Percentiles rank a stretch among this genome's conserved stretches.
These are phyloP conservation scores for Fagus crenata DNA, from an alignment of 306 rosid species.

Conservation along the genomic window DNA sequence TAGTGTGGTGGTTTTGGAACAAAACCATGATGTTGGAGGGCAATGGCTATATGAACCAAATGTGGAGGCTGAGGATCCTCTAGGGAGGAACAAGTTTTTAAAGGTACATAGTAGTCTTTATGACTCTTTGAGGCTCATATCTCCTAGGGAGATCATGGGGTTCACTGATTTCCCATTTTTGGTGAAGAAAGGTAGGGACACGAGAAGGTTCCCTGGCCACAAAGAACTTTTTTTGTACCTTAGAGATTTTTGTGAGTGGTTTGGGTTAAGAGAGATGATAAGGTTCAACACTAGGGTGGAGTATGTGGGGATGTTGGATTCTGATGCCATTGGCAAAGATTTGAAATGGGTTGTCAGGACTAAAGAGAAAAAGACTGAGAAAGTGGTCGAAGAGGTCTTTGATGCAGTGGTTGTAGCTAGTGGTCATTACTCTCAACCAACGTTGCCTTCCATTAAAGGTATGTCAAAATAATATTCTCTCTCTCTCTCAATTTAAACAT, in stretches of 20 bases:
- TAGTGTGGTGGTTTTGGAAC: constrained; percentile 61
- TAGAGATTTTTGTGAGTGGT: constrained; percentile 65
- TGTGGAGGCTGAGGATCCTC: constrained; percentile 62
- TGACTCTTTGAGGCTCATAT: constrained; percentile 58
- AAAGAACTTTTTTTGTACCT: constrained; percentile 62
- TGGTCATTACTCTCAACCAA: constrained; percentile 88
- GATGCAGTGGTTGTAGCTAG: constrained; percentile 91
- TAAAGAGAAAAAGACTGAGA: constrained; percentile 42
- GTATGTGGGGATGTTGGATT: constrained; percentile 64
- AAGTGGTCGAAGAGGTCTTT: constrained; percentile 60
- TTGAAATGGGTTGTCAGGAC: constrained; percentile 77
- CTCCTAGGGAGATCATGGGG: constrained; percentile 92
- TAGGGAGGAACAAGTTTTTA: constrained; percentile 52
- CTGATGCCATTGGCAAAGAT: constrained; percentile 46
- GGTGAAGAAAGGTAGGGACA: constrained; percentile 73
- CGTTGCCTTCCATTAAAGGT: constrained; percentile 78
- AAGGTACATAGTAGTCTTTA: constrained; percentile 79
- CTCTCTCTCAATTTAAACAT: neutral
- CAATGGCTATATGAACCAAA: constrained; percentile 85
- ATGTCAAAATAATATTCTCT: neutral
- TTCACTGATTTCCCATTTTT: constrained; percentile 77
- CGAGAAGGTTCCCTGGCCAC: constrained; percentile 86
- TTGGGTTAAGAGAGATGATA: constrained; percentile 70
- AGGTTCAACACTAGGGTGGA: constrained; percentile 78
- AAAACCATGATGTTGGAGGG: constrained; percentile 85